Conservation (phyloP, 345 rosid species). For the Salix koriyanagi region DNA sequence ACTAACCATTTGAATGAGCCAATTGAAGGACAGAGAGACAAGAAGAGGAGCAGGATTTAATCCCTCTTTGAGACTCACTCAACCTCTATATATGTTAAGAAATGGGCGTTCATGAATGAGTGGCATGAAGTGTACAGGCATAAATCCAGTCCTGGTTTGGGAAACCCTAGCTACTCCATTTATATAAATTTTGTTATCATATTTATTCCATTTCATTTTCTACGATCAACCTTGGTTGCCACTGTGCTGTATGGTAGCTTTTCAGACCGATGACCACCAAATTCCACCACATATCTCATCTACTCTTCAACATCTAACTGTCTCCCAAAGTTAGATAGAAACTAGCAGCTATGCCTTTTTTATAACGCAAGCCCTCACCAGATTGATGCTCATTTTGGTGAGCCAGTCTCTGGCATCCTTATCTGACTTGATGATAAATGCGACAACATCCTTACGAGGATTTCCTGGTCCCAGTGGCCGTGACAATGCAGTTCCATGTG, state of each 20-base stretch:
- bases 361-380: background rate
- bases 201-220: conserved; percentile 9
- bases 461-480: conserved; percentile 12
- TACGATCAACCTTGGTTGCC: conserved; percentile 11
- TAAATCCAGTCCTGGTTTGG: background rate
- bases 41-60: background rate
- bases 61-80: conserved; percentile 6
- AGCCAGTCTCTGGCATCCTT: conserved; percentile 21
- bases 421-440: conserved; percentile 18
- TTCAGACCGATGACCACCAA: conserved; percentile 21
- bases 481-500: background rate
- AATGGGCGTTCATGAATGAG: conserved; percentile 24
- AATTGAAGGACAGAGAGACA: conserved; percentile 1
- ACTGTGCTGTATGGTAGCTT: conserved; percentile 7
- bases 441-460: background rate
- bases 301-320: conserved; percentile 51
- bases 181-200: conserved; percentile 6
- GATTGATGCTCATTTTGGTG: conserved; percentile 5
- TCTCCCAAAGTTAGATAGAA: conserved; percentile 29
- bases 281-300: conserved; percentile 32
- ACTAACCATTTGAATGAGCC: background rate
- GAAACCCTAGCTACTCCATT: background rate
- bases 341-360: background rate
- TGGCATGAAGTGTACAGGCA: conserved; percentile 6
- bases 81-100: conserved; percentile 8